These are phyloP conservation scores for Guillardia theta DNA, from an alignment of 78 protist genomes.

Conservation along the genomic window DNA sequence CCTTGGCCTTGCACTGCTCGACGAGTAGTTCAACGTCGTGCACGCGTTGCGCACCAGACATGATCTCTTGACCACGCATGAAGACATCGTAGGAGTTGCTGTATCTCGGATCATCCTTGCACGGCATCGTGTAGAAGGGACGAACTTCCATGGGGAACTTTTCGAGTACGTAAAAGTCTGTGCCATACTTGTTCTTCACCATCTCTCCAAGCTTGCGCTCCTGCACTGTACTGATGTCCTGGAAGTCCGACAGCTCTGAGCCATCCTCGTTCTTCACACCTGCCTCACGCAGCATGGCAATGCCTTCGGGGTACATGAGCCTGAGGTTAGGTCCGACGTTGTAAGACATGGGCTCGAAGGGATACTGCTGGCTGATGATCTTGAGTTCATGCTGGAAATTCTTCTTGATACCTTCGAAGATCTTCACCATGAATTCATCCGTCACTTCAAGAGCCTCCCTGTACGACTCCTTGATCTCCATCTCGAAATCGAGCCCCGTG, in stretches of 20 bases:
- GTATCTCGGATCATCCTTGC: slow-evolving; percentile 49
- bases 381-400: slow-evolving; percentile 59
- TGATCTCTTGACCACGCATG: slow-evolving; percentile 91
- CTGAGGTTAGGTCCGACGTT: neutral
- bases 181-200: slow-evolving; percentile 84
- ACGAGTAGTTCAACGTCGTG: slow-evolving; percentile 76
- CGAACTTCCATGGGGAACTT: slow-evolving; percentile 88
- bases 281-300: neutral
- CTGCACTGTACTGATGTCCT: slow-evolving; percentile 54
- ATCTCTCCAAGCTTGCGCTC: slow-evolving; percentile 90
- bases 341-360: slow-evolving; percentile 21
- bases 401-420: slow-evolving; percentile 78
- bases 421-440: slow-evolving; percentile 70
- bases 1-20: neutral
- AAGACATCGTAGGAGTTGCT: slow-evolving; percentile 97
- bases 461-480: slow-evolving; percentile 68
- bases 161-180: slow-evolving; percentile 95
- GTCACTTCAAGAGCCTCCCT: slow-evolving; percentile 79
- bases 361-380: slow-evolving; percentile 48
- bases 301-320: slow-evolving; percentile 42
- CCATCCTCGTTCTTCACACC: neutral
- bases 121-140: slow-evolving; percentile 99
- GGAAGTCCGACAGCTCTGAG: neutral
- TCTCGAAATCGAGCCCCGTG: slow-evolving; percentile 97
- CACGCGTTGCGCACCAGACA: slow-evolving; percentile 93